Base-by-base conservation (phyloP, 768 basidiomycete species). In the Termitomyces bulborhizus region DNA sequence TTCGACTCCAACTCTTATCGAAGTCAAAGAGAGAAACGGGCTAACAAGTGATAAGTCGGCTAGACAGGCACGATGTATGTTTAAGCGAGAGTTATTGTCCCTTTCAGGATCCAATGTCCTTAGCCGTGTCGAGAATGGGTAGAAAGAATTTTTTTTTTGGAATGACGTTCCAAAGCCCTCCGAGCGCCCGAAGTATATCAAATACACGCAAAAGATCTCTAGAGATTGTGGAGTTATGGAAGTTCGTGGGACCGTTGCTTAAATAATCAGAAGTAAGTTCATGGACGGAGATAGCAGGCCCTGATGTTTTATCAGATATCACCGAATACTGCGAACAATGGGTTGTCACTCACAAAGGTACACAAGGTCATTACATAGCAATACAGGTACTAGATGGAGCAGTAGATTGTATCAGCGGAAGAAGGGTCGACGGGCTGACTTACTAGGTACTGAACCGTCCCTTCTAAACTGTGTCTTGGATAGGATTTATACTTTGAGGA, bases 261-360 rank as follows among this genome's bases (percentile, higher is more conserved):
- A 21, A 1, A 21, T 37, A 27, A 34, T 37, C n/a, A 37, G 16
- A 37, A 36, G 13, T 13, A 36, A 36, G 15, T 49, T 49, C 21
- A 48, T 48, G 18, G 8, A 37, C 36, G 12, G 18, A 29, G n/a
- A 46, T 32, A 6, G 21, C 7, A 3, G 47, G 36, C 21, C 34
- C 47, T 31, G 21, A 32, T 37, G 21, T 4, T 49, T 16, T 12
- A 49, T 49, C 36, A 39, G 7, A 39, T 12, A 37, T 39, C n/a
- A n/a, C 24, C 21, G 26, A 48, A 37, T 26, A 5, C 34, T 37
- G 21, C 13, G 29, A 21, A 53, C 51, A 52, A 52, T 53, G 51
- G 31, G 26, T 37, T 51, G 29, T 34, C 16, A 41, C 52, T 53
- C 42, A 53, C 53, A 46, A 29, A 53, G 15, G 46, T 29, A 53